phyloP scores from a whole-genome alignment of 169 alveolate genomes.

The Perkinsus olseni region DNA sequence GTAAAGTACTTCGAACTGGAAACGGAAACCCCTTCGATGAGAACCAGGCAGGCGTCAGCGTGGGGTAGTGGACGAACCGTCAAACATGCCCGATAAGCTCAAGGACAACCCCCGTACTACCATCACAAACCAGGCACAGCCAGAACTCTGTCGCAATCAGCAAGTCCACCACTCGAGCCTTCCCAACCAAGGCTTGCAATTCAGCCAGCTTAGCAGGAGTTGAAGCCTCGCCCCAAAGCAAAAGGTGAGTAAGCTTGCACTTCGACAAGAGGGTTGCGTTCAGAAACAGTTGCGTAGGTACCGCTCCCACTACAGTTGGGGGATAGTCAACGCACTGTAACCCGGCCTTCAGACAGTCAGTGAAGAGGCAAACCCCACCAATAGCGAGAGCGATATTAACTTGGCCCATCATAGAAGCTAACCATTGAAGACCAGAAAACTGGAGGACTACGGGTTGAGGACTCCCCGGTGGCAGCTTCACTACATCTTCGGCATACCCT shows the following conservation, averaged over 20 bases:
- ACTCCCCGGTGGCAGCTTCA: background rate
- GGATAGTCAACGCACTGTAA: background rate
- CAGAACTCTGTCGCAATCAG: background rate
- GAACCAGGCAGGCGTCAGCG: no score
- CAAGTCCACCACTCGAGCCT: background rate
- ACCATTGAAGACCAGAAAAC: background rate
- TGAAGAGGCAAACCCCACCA: background rate
- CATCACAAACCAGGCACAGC: background rate
- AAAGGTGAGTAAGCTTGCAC: background rate
- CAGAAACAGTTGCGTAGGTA: background rate
- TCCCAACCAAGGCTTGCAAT: background rate
- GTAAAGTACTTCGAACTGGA: no score
- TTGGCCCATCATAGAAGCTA: background rate
- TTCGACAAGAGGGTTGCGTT: background rate
- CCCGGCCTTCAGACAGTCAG: background rate
- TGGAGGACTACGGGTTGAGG: background rate
- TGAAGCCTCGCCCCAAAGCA: background rate
- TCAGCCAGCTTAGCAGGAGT: background rate
- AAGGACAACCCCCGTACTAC: background rate
- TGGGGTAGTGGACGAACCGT: no score
- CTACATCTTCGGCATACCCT: background rate
- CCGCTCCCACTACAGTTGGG: background rate
- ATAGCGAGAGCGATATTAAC: background rate
- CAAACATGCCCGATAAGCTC: background rate
- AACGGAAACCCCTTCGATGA: no score